Conservation (phyloP, 176 grass and related monocot genomes). For the maize (Zea mays) region DNA sequence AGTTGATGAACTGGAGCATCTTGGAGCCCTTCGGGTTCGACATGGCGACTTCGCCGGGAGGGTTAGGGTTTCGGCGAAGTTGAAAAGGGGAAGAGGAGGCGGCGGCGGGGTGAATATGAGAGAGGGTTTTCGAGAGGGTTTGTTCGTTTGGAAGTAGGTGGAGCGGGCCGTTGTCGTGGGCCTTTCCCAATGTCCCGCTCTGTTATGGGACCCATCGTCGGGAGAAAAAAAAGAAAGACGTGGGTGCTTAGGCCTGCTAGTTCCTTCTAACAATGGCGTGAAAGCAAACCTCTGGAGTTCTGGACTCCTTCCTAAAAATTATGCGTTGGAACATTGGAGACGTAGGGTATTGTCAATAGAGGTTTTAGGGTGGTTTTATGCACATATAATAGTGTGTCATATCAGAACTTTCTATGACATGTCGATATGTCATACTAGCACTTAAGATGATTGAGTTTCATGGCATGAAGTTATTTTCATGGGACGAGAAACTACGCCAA, state of each 20-base stretch:
- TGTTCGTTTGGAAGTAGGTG: slow-evolving; percentile 32
- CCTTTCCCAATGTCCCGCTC: slow-evolving; percentile 24
- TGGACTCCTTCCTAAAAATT: too few relatives aligned
- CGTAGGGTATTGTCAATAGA: too few relatives aligned
- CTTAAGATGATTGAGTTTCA: too few relatives aligned
- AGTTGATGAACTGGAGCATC: slow-evolving; percentile 99
- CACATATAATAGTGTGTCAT: too few relatives aligned
- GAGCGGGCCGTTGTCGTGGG: not conserved
- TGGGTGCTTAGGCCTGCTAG: not conserved
- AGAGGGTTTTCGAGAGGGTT: slow-evolving; percentile 43
- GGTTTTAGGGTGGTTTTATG: too few relatives aligned
- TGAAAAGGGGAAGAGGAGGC: not conserved
- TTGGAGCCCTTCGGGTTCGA: slow-evolving; percentile 98
- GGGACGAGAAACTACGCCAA: too few relatives aligned
- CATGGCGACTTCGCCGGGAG: slow-evolving; percentile 49
- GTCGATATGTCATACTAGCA: too few relatives aligned
- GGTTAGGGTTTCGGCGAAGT: slow-evolving; percentile 48
- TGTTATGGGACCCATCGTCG: not conserved
- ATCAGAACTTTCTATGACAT: too few relatives aligned
- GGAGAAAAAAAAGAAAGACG: not conserved
- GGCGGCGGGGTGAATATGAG: slow-evolving; percentile 4
- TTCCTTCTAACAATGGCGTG: too few relatives aligned
- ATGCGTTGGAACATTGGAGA: too few relatives aligned
- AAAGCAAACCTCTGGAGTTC: too few relatives aligned
- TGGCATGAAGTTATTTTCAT: too few relatives aligned